phyloP scores from a whole-genome alignment of 345 rosid species.

The Microthlaspi erraticum region DNA sequence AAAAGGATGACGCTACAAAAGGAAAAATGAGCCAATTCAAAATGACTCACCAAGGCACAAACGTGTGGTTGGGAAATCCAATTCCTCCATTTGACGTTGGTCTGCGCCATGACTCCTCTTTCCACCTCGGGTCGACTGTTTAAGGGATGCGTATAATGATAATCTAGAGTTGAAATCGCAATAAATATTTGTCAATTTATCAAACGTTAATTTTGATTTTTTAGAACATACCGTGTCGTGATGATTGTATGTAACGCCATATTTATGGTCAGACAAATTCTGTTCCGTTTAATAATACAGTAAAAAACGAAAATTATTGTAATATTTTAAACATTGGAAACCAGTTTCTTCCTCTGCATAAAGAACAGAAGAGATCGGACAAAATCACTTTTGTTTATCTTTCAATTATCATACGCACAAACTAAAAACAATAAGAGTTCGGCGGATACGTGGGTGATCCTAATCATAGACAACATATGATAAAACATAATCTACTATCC shows the following conservation, averaged over 20 bases:
- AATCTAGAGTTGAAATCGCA: not conserved
- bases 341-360: constrained; percentile 11
- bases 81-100: too few relatives aligned
- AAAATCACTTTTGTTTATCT: constrained; percentile 25
- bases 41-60: too few relatives aligned
- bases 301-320: constrained; percentile 1
- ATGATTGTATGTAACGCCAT: not conserved
- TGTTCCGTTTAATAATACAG: not conserved
- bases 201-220: not conserved
- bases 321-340: not conserved
- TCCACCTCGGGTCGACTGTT: not conserved
- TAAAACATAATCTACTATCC: not conserved
- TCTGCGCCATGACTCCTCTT: too few relatives aligned
- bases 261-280: not conserved
- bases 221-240: not conserved
- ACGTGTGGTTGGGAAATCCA: too few relatives aligned
- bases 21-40: too few relatives aligned
- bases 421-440: not conserved
- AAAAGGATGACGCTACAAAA: too few relatives aligned
- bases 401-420: constrained; percentile 33
- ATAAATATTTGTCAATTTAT: not conserved
- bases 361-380: constrained; percentile 26
- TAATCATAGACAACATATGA: constrained; percentile 16
- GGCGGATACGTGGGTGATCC: constrained; percentile 27
- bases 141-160: not conserved